Percentiles rank a stretch among this genome's conserved stretches.
phyloP scores from a whole-genome alignment of 2,329 filamentous ascomycete genomes.

The Alternaria angustiovoidea region DNA sequence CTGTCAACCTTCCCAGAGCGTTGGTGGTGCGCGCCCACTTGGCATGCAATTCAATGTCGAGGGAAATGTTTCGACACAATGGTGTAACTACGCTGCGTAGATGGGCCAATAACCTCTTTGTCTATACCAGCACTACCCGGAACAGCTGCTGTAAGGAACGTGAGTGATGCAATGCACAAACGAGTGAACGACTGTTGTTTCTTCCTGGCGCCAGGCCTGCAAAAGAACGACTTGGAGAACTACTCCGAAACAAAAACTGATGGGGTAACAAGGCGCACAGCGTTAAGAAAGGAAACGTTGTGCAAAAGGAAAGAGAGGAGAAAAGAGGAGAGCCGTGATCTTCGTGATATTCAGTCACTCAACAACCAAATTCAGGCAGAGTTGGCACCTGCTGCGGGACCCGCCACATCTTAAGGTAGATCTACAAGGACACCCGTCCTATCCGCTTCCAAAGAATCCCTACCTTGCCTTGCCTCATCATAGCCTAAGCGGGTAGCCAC shows the following conservation, averaged over 20 bases:
- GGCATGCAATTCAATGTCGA: background rate
- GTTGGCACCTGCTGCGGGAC: constrained; percentile 9
- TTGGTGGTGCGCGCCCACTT: constrained; percentile 4
- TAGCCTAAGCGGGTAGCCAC: constrained; percentile 2
- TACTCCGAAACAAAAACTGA: constrained; percentile 19
- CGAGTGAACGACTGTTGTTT: constrained; percentile 18
- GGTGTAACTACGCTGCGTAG: constrained; percentile 14
- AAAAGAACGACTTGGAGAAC: constrained; percentile 30
- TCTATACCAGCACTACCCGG: constrained; percentile 13
- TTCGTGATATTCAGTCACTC: constrained; percentile 39
- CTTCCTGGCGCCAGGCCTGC: constrained; percentile 39
- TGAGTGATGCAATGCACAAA: constrained; percentile 35
- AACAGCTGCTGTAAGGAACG: constrained; percentile 38
- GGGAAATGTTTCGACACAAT: constrained; percentile 4
- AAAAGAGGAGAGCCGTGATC: constrained; percentile 19
- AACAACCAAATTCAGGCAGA: constrained; percentile 29
- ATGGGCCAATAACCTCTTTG: constrained; percentile 26
- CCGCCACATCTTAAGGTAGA: constrained; percentile 33
- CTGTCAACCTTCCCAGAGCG: background rate
- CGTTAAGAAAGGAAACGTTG: constrained; percentile 30
- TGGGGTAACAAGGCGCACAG: constrained; percentile 37
- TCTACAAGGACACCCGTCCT: constrained; percentile 26
- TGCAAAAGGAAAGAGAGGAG: constrained; percentile 15
- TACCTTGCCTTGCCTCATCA: background rate
- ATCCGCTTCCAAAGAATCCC: background rate